Conservation (phyloP, 192 early-diverging fungal species). For the Coemansia sp. region DNA sequence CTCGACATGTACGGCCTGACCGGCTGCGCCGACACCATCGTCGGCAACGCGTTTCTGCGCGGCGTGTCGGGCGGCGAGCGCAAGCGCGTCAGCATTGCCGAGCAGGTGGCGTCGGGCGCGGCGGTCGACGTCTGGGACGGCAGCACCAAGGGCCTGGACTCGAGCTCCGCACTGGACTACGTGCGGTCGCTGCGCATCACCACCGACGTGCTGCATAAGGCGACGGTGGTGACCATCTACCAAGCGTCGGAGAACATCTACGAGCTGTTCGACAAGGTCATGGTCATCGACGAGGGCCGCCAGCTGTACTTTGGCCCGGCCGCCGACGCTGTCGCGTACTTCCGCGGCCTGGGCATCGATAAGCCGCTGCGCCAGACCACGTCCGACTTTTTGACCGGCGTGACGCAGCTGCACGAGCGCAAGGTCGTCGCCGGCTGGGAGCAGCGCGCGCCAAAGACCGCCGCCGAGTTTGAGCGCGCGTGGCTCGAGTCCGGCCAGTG, state of each 20-base stretch:
- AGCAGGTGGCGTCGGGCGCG: constrained; percentile 69
- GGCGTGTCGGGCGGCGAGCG: constrained; percentile 83
- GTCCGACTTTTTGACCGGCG: constrained; percentile 68
- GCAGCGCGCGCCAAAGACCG: constrained; percentile 56
- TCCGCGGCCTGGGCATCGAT: constrained; percentile 54
- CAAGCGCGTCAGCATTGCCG: constrained; percentile 78
- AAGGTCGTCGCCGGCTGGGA: constrained; percentile 61
- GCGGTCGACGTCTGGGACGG: constrained; percentile 72
- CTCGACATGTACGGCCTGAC: constrained; percentile 59
- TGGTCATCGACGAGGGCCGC: constrained; percentile 54
- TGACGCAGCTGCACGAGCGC: constrained; percentile 64
- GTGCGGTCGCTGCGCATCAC: constrained; percentile 73
- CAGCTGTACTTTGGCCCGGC: constrained; percentile 63
- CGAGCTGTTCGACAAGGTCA: constrained; percentile 62
- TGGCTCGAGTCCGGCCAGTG: constrained; percentile 57
- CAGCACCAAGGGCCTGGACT: constrained; percentile 78
- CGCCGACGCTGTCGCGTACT: constrained; percentile 54
- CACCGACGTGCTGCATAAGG: constrained; percentile 69
- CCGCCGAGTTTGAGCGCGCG: constrained; percentile 65
- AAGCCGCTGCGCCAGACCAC: constrained; percentile 61
- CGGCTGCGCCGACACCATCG: constrained; percentile 57
- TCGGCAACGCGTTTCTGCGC: constrained; percentile 76
- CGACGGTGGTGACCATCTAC: constrained; percentile 67
- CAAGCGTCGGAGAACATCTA: constrained; percentile 77
- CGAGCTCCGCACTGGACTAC: constrained; percentile 81